Conservation (phyloP, 2,329 filamentous ascomycete genomes). For the Ceratocystis alfenasii region DNA sequence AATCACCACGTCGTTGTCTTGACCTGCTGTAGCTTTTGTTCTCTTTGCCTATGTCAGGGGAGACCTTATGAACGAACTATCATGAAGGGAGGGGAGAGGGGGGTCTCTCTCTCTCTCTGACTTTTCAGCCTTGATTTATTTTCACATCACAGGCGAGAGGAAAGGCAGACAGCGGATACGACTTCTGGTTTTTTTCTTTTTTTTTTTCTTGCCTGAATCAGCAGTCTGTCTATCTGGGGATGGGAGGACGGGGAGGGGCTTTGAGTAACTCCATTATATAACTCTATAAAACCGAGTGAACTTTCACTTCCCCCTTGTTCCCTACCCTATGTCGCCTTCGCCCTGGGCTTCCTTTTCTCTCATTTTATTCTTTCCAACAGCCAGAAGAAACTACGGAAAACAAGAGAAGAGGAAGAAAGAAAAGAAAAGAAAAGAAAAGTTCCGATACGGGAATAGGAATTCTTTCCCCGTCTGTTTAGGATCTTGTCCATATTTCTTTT, state of each 20-base stretch:
- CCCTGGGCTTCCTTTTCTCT: neutral
- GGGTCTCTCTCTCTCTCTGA: neutral
- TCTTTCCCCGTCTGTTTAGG: neutral
- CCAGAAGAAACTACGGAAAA: neutral
- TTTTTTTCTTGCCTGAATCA: neutral
- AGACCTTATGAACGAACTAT: neutral
- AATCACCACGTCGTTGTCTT: constrained; percentile 1
- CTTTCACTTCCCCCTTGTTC: neutral
- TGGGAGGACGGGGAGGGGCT: neutral
- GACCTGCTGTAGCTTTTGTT: neutral
- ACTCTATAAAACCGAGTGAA: neutral
- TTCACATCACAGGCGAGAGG: neutral
- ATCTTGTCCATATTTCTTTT: neutral
- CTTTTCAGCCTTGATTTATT: neutral
- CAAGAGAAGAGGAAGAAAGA: neutral
- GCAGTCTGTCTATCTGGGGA: neutral
- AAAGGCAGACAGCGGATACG: neutral
- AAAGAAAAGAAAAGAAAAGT: neutral
- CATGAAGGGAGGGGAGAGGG: neutral
- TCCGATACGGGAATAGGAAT: neutral
- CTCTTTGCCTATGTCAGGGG: neutral
- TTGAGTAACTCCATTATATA: neutral
- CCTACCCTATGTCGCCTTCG: too few species aligned
- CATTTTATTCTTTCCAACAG: neutral
- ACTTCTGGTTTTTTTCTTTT: neutral